Evolutionary conservation across 441 rosid species (phyloP), one percentile per base, ranked within the genome.

Genomic region (Arabidopsis lyrata): DNA sequence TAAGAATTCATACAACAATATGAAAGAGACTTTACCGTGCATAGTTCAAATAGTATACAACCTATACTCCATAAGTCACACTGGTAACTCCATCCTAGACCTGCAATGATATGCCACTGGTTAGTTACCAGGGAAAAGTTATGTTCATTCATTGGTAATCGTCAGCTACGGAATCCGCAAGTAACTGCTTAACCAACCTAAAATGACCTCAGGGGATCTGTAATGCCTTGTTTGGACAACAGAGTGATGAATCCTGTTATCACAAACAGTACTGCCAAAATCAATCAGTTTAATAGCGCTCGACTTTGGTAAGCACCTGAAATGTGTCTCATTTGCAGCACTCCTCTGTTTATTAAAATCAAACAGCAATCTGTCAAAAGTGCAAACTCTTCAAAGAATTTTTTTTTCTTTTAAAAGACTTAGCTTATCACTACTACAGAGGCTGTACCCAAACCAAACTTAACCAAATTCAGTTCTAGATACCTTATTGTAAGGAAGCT

Each of bases 241-340:
- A 79, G 92, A 92, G 88, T 85, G 87, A 81, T 88, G 97, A 65
- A 85, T 84, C 82, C 86, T 88, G 86, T 86, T 83, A 78, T 84
- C 94, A 80, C 66, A 86, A 20, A 87, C 86, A 81, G 92, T 88
- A 82, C 93, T 90, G 68, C 96, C 97, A 86, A 92, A 92, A 84
- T 92, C 97, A 86, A 92, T 92, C 86, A 92, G 84, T 88, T 92
- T 92, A 83, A 92, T 92, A 81, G 96, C 88, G 84, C 96, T 92
- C 41, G 96, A 92, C 84, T 88, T 92, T 80, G 97, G 97, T 84
- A 88, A 85, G 82, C 87, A 85, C 82, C 91, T 88, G 83, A 84
- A 86, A 77, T 83, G 86, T 36, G 77, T 83, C 78, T 83, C 91
- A 77, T 81, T 82, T 78, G 89, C 81, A 82, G 87, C 75, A 69